Conservation (phyloP, 2,329 filamentous ascomycete genomes). For the Diaporthe sp. region DNA sequence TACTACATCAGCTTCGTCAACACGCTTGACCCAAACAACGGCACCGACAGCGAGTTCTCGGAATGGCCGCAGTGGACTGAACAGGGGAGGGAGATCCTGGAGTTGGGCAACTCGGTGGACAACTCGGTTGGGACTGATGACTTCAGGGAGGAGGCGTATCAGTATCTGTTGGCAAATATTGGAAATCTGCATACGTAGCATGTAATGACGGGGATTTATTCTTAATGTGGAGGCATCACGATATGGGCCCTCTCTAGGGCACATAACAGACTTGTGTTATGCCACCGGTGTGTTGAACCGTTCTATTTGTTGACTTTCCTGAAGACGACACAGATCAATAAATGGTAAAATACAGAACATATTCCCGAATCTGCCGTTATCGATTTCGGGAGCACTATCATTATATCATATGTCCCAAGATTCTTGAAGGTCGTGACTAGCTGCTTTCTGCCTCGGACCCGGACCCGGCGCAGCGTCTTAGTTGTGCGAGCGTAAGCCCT, state of each 20-base stretch:
- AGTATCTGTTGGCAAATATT: conserved; percentile 30
- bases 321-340: neutral
- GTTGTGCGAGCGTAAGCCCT: neutral
- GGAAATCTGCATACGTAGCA: neutral
- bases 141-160: conserved; percentile 23
- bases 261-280: neutral
- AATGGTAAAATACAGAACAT: neutral
- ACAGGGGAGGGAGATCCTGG: conserved; percentile 18
- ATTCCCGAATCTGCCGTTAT: neutral
- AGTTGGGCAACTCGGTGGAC: conserved; percentile 16
- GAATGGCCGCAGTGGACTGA: conserved; percentile 31
- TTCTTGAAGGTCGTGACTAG: neutral
- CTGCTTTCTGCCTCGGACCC: neutral
- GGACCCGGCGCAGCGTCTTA: neutral
- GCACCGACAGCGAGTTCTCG: conserved; percentile 41
- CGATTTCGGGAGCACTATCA: too few species aligned
- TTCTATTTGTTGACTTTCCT: neutral
- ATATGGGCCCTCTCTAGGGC: neutral
- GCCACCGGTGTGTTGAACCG: neutral
- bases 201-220: too few species aligned
- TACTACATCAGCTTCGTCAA: conserved; percentile 70
- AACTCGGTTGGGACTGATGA: conserved; percentile 13
- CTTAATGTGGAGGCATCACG: neutral
- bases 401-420: neutral
- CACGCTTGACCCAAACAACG: conserved; percentile 68